Evolutionary conservation across 345 rosid genomes (phyloP), one percentile per base, ranked within the genome.

Genomic region (Cardamine occulta): DNA sequence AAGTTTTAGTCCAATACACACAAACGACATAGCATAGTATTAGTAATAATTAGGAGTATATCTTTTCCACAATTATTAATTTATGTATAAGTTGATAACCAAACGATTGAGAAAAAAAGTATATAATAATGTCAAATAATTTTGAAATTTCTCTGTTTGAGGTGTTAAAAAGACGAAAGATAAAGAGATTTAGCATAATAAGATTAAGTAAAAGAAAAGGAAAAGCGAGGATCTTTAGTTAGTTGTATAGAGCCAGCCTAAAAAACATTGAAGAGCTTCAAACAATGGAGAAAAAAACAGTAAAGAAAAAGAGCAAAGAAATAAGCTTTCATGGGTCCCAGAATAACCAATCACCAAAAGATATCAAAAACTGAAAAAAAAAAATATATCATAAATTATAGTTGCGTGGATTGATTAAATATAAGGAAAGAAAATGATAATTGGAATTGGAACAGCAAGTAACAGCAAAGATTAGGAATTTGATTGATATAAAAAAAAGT

Each of bases 391-490:
- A 51, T 19, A 67, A 24, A n/a, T 42, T 40, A 66, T 17, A 49
- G 66, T 26, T 70, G 66, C 66, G 76, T 77, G 54, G 76, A 59
- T 59, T 59, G 68, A 76, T 60, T 51, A 51, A 45, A 70, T 23
- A 13, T 45, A 1, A 6, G 11, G 8, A 42, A 21, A 37, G 35
- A 62, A 45, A 63, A 24, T 11, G 9, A 69, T 53, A 45, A 15
- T 59, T 77, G 26, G 76, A 63, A 72, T 72, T 59, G 39, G 18
- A 71, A 78, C 81, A 78, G 80, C 75, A 76, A 70, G 70, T 53
- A 76, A 76, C 80, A 76, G 81, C 81, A 66, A 72, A 71, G 61
- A 77, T 72, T 57, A 71, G 48, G 77, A 63, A 19, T 48, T 68
- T 60, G 69, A 74, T 70, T 63, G 75, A 56, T 21, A 56, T 51